A percentile compares a stretch with the other conserved stretches of the same genome.
phyloP scores from a whole-genome alignment of 2,329 filamentous ascomycete species.

The Aspergillus fijiensis region DNA sequence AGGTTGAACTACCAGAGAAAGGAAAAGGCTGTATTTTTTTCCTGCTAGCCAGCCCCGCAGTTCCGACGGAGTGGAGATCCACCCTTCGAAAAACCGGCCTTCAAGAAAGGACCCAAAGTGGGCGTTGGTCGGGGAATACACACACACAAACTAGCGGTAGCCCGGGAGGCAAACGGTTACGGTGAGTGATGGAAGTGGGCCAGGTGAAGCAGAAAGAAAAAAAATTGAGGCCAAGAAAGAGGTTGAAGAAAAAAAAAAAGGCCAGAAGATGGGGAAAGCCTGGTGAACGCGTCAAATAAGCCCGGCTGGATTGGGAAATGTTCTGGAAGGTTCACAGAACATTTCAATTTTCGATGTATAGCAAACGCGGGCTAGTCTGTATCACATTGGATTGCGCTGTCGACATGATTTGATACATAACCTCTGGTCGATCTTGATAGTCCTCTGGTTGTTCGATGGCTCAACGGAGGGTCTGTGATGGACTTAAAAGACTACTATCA shows the following conservation, averaged over 20 bases:
- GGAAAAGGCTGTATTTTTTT: neutral
- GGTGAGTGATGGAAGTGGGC: constrained; percentile 7
- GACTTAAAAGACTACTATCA: neutral
- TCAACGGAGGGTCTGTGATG: neutral
- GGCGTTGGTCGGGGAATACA: constrained; percentile 2
- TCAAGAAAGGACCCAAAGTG: neutral
- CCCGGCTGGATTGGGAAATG: constrained; percentile 3
- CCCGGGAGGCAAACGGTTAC: constrained; percentile 11
- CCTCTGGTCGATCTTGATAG: neutral
- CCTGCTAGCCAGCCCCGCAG: constrained; percentile 19
- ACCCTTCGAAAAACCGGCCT: constrained; percentile 12
- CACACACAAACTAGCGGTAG: constrained; percentile 14
- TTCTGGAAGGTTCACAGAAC: constrained; percentile 15
- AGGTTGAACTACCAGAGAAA: neutral
- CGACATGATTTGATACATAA: neutral
- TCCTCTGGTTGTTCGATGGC: neutral
- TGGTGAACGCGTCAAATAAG: neutral
- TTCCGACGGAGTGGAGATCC: constrained; percentile 16
- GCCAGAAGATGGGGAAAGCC: neutral
- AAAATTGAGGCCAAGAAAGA: neutral
- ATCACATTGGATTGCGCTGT: neutral
- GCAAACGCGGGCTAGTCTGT: neutral
- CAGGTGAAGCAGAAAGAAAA: constrained; percentile 1
- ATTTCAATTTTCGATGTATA: neutral
- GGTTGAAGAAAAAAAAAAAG: too few relatives aligned